Base-by-base conservation (phyloP, 1,139 yeast species). In the Kurtzmaniella quercitrusa region DNA sequence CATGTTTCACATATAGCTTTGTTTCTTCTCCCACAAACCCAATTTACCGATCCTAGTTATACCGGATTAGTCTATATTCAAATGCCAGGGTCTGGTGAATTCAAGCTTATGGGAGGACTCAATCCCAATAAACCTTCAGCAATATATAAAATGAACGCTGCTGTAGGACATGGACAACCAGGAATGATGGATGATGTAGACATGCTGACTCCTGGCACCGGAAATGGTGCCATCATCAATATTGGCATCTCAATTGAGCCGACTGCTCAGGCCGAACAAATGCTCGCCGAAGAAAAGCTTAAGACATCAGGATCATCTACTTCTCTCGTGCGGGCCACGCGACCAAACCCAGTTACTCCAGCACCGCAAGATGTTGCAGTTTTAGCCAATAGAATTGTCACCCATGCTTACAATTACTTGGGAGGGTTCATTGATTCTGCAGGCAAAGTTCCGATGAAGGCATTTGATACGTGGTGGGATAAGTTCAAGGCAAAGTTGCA, bases 401-500 rank as follows among this genome's bases (percentile, higher is more conserved):
- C 84, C 25, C 89, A 93, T 63, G 97, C 97, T 1, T 93, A 91
- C 64, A 91, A 93, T 59, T 93, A 80, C 58, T 66, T 93, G 47
- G 82, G 95, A 1, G 87, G 98, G 19, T 93, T 91, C 58, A 76
- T 90, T 12, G 95, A 88, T 55, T 62, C 67, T 7, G 70, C 77
- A 25, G 95, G 95, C 1, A 86, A 79, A 54, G 96, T 91, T 5
- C 88, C 94, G 2, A 87, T 93, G 62, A 86, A 83, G 57, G 88
- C 84, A 40, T 91, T 93, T 57, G 95, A 93, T 60, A 84, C 80
- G 34, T 93, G 99, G 99, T 91, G 98, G 98, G 82, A 77, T 50
- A 93, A 90, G 64, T 94, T 93, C 66, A 85, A 79, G 60, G 66
- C 78, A 12, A 83, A 85, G 57, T 58, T 93, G 46, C 74, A 79